These are phyloP conservation scores for Climacium dendroides DNA, from an alignment of 225 moss, liverwort and hornwort species.

Conservation along the genomic window DNA sequence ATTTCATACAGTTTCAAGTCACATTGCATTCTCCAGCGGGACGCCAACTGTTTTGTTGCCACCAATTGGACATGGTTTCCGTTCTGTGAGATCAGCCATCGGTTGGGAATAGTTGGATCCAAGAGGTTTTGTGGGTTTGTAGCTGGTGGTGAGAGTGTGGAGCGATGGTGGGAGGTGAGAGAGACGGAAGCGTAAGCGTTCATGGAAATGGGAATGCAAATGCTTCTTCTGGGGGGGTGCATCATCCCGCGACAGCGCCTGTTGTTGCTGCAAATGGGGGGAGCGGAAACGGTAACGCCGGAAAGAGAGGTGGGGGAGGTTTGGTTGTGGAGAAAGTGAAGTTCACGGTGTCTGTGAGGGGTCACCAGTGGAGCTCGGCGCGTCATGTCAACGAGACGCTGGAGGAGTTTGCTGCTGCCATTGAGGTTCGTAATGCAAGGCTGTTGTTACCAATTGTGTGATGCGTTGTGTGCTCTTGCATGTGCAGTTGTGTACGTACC, in stretches of 20 bases:
- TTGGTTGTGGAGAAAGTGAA: slow-evolving; percentile 58
- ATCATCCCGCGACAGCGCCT: background rate
- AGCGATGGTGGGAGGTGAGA: slow-evolving; percentile 2
- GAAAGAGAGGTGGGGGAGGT: background rate
- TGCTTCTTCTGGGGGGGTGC: background rate
- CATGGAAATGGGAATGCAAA: background rate
- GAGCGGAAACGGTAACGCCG: background rate
- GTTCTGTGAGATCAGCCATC: background rate
- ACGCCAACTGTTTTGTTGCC: background rate
- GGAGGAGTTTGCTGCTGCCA: slow-evolving; percentile 74
- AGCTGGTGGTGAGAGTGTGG: background rate
- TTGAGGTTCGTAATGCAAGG: slow-evolving; percentile 19
- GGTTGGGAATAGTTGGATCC: background rate
- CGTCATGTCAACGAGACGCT: slow-evolving; percentile 80
- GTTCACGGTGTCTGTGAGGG: slow-evolving; percentile 76
- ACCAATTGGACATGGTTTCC: background rate
- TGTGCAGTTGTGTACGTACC: background rate
- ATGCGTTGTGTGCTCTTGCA: background rate
- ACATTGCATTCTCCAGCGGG: background rate
- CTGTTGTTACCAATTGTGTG: background rate
- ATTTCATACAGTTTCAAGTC: background rate
- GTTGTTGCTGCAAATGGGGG: background rate
- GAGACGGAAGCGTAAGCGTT: background rate
- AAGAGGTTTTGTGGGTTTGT: background rate
- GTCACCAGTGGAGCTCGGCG: slow-evolving; percentile 88